Evolutionary conservation across 2,329 filamentous ascomycete genomes (phyloP).

Genomic region (Cercospora citrullina): DNA sequence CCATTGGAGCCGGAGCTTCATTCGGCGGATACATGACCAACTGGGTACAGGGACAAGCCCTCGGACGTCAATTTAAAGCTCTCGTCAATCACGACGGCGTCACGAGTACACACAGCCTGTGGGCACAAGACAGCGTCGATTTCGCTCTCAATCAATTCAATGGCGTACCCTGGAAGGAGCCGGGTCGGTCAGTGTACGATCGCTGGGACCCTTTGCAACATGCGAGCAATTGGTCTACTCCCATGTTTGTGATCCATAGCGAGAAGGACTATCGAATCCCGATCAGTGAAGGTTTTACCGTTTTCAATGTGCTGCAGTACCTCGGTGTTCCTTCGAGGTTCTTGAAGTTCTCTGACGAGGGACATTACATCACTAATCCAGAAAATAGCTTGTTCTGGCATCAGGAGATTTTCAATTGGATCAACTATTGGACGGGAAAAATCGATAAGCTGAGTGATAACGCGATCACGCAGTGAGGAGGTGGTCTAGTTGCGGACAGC

Average conservation of each 20-base stretch:
- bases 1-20: constrained; percentile 32
- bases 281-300: constrained; percentile 28
- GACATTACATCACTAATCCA: constrained; percentile 26
- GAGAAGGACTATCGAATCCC: constrained; percentile 30
- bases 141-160: constrained; percentile 55
- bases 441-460: constrained; percentile 25
- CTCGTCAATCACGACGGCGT: constrained; percentile 87
- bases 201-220: constrained; percentile 28
- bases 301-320: constrained; percentile 31
- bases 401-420: constrained; percentile 29
- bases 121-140: constrained; percentile 52
- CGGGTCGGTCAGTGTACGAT: constrained; percentile 20
- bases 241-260: constrained; percentile 29
- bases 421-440: constrained; percentile 30
- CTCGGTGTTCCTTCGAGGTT: constrained; percentile 28
- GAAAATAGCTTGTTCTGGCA: constrained; percentile 32
- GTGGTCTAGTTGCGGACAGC: not conserved
- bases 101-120: constrained; percentile 44
- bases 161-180: constrained; percentile 50
- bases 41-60: constrained; percentile 76
- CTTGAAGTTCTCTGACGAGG: constrained; percentile 28
- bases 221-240: constrained; percentile 29
- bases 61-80: constrained; percentile 83
- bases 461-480: constrained; percentile 19
- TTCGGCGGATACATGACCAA: constrained; percentile 43